A percentile compares a stretch with the other conserved stretches of the same genome.
Conservation (phyloP, 148 eudicot species). For the Nepenthes mirabilis region DNA sequence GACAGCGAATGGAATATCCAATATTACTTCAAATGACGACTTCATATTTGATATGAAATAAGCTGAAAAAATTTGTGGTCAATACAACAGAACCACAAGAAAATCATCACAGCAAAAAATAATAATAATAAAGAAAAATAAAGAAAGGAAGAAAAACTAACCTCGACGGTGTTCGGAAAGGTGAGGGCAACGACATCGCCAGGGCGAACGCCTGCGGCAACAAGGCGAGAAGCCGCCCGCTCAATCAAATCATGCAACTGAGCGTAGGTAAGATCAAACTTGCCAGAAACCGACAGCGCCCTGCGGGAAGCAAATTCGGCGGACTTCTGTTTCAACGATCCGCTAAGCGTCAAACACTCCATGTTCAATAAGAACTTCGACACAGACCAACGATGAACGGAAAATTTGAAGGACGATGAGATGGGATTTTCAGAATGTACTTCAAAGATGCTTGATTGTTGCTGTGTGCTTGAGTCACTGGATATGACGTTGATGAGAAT, state of each 20-base stretch:
- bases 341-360: slow-evolving; percentile 54
- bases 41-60: background rate
- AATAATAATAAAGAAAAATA: too few species aligned
- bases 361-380: too few species aligned
- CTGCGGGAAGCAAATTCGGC: slow-evolving; percentile 45
- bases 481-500: too few species aligned
- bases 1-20: too few species aligned
- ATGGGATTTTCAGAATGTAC: too few species aligned
- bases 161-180: slow-evolving; percentile 87
- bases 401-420: too few species aligned
- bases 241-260: slow-evolving; percentile 39
- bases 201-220: slow-evolving; percentile 52
- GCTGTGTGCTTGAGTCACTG: too few species aligned
- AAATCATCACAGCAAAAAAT: too few species aligned
- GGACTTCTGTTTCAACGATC: slow-evolving; percentile 37
- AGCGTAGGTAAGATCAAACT: slow-evolving; percentile 48
- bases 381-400: too few species aligned
- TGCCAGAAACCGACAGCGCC: slow-evolving; percentile 68
- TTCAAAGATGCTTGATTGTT: too few species aligned
- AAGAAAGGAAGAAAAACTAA: background rate
- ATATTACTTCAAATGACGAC: too few species aligned
- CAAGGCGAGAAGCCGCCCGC: slow-evolving; percentile 37
- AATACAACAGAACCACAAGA: background rate
- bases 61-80: background rate
- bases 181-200: slow-evolving; percentile 88